Evolutionary conservation across 768 basidiomycete species (phyloP).

Genomic region (Hygrophoropsis aurantiaca): DNA sequence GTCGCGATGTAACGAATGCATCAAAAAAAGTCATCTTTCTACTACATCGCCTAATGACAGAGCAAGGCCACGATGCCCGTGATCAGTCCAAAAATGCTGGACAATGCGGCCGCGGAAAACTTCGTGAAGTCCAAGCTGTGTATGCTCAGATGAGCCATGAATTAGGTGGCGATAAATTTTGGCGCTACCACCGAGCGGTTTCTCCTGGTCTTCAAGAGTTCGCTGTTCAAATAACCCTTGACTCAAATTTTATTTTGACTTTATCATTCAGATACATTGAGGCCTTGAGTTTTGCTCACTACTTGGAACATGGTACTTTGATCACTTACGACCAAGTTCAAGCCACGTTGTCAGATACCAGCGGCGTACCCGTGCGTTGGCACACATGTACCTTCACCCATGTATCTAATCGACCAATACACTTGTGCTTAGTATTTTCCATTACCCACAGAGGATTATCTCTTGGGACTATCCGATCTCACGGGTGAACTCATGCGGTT

Average conservation of each 20-base stretch:
- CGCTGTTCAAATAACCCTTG: slow-evolving; percentile 4
- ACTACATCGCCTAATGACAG: slow-evolving; percentile 70
- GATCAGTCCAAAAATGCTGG: slow-evolving; percentile 45
- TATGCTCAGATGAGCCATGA: slow-evolving; percentile 65
- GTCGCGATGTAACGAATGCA: slow-evolving; percentile 85
- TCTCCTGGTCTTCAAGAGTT: slow-evolving; percentile 84
- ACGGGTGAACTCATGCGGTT: slow-evolving; percentile 97
- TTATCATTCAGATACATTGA: slow-evolving; percentile 70
- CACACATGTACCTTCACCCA: slow-evolving; percentile 2
- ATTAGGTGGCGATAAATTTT: slow-evolving; percentile 67
- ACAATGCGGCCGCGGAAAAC: slow-evolving; percentile 53
- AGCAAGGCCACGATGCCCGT: slow-evolving; percentile 31
- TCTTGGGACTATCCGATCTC: slow-evolving; percentile 90
- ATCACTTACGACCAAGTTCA: slow-evolving; percentile 73
- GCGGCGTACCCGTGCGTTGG: slow-evolving; percentile 62
- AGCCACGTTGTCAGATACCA: slow-evolving; percentile 54
- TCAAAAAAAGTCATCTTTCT: slow-evolving; percentile 95
- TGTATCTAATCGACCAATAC: slow-evolving; percentile 1
- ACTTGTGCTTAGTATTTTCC: slow-evolving; percentile 62
- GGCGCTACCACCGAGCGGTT: slow-evolving; percentile 73
- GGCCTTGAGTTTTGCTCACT: slow-evolving; percentile 85
- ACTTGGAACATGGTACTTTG: slow-evolving; percentile 66
- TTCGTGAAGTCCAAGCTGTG: slow-evolving; percentile 62
- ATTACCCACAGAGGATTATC: slow-evolving; percentile 78
- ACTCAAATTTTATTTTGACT: slow-evolving; percentile 10